Conservation (phyloP, 257 asterid species). For the Fraxinus anomala region DNA sequence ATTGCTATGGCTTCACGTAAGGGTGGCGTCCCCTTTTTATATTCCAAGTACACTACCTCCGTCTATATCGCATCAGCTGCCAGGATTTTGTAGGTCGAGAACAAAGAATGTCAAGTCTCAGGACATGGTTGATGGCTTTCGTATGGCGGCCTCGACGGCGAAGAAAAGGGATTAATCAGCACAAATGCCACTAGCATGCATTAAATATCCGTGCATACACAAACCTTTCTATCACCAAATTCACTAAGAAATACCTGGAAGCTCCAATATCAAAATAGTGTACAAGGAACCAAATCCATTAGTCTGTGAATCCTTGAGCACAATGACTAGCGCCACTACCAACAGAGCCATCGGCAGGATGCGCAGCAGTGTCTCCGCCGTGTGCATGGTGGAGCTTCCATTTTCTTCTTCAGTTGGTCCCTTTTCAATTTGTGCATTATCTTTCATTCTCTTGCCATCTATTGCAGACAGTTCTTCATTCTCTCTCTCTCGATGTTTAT, state of each 20-base stretch:
- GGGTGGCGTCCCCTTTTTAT: slow-evolving; percentile 66
- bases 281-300: slow-evolving; percentile 70
- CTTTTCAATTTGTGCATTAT: slow-evolving; percentile 22
- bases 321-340: slow-evolving; percentile 68
- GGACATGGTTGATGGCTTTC: slow-evolving; percentile 66
- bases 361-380: slow-evolving; percentile 82
- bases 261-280: slow-evolving; percentile 80
- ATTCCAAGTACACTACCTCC: slow-evolving; percentile 79
- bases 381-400: slow-evolving; percentile 64
- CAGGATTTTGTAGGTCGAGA: slow-evolving; percentile 75
- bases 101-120: slow-evolving; percentile 87
- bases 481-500: not conserved
- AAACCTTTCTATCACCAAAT: not conserved
- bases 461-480: not conserved
- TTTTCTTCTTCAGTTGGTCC: slow-evolving; percentile 33
- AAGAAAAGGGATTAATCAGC: slow-evolving; percentile 90
- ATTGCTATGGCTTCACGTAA: slow-evolving; percentile 69
- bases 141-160: slow-evolving; percentile 71
- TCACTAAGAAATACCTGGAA: slow-evolving; percentile 49
- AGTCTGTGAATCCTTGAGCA: slow-evolving; percentile 79
- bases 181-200: slow-evolving; percentile 91
- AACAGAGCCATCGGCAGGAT: slow-evolving; percentile 69
- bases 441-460: slow-evolving; percentile 39
- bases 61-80: slow-evolving; percentile 73
- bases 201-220: slow-evolving; percentile 51